These are phyloP conservation scores for Crithidia fasciculata DNA, from an alignment of 208 protist species.

Conservation along the genomic window DNA sequence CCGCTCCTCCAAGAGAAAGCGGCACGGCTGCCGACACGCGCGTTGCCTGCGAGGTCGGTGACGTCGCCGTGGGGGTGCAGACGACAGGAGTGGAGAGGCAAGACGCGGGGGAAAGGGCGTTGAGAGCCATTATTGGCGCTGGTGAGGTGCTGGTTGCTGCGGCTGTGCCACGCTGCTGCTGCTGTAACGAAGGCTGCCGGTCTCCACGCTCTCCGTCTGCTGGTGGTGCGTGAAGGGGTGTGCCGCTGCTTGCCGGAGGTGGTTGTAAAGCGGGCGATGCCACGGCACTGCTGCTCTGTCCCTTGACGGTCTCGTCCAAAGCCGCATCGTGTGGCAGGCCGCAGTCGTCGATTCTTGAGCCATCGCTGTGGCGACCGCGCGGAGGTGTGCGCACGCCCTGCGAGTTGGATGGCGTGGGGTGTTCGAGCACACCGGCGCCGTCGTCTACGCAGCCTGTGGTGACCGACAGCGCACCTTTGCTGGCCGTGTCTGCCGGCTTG, in stretches of 20 bases:
- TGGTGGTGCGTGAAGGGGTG: too few relatives aligned
- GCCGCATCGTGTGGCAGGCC: background rate
- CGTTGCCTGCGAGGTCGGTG: background rate
- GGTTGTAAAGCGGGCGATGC: too few relatives aligned
- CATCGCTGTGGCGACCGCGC: background rate
- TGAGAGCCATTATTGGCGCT: background rate
- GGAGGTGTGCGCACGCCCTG: background rate
- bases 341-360: background rate
- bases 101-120: background rate
- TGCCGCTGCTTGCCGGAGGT: too few relatives aligned
- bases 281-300: too few relatives aligned
- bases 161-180: too few relatives aligned
- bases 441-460: background rate
- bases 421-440: background rate
- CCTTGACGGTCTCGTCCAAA: too few relatives aligned
- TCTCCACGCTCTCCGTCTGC: too few relatives aligned
- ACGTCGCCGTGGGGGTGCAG: background rate
- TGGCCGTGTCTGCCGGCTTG: background rate
- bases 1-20: background rate
- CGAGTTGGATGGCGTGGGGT: constrained; percentile 1
- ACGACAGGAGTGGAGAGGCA: background rate
- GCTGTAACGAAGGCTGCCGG: too few relatives aligned
- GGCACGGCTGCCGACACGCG: background rate
- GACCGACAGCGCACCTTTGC: background rate
- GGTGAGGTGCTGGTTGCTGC: too few relatives aligned